phyloP scores from a whole-genome alignment of 805 yeast species.

The Myxozyma monticola region DNA sequence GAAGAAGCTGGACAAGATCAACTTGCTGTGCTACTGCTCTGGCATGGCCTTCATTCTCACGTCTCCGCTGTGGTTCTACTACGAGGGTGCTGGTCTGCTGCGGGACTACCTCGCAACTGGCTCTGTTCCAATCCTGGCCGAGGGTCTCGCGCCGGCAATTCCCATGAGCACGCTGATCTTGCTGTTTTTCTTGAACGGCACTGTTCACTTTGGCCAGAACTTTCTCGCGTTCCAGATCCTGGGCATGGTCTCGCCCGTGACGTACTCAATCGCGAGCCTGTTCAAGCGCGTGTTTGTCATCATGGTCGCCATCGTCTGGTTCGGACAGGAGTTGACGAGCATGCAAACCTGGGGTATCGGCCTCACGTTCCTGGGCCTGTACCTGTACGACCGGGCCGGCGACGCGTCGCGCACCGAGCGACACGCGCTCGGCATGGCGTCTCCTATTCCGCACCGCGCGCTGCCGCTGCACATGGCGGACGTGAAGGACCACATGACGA shows the following conservation, averaged over 20 bases:
- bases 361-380: slow-evolving; percentile 43
- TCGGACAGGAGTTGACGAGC: slow-evolving; percentile 46
- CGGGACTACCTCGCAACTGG: slow-evolving; percentile 26
- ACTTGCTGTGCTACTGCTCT: slow-evolving; percentile 79
- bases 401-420: slow-evolving; percentile 34
- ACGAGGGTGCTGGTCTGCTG: slow-evolving; percentile 50
- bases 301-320: slow-evolving; percentile 69
- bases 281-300: slow-evolving; percentile 86
- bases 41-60: slow-evolving; percentile 68
- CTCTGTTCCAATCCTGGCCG: slow-evolving; percentile 24
- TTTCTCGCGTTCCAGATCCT: slow-evolving; percentile 76
- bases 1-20: slow-evolving; percentile 71
- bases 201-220: slow-evolving; percentile 77
- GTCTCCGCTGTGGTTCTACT: slow-evolving; percentile 66
- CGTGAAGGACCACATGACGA: slow-evolving; percentile 9
- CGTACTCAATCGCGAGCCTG: slow-evolving; percentile 83
- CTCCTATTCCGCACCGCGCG: slow-evolving; percentile 4
- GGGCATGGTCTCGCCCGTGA: slow-evolving; percentile 78
- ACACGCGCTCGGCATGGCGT: slow-evolving; percentile 5
- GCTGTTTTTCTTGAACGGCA: slow-evolving; percentile 62
- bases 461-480: slow-evolving; percentile 19
- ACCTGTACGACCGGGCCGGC: slow-evolving; percentile 46
- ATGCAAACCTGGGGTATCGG: slow-evolving; percentile 46
- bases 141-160: slow-evolving; percentile 37
- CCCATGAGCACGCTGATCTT: slow-evolving; percentile 39